A percentile compares a stretch with the other conserved stretches of the same genome.
Conservation (phyloP, 192 early-diverging fungal species). For the Spizellomyces punctatus region DNA sequence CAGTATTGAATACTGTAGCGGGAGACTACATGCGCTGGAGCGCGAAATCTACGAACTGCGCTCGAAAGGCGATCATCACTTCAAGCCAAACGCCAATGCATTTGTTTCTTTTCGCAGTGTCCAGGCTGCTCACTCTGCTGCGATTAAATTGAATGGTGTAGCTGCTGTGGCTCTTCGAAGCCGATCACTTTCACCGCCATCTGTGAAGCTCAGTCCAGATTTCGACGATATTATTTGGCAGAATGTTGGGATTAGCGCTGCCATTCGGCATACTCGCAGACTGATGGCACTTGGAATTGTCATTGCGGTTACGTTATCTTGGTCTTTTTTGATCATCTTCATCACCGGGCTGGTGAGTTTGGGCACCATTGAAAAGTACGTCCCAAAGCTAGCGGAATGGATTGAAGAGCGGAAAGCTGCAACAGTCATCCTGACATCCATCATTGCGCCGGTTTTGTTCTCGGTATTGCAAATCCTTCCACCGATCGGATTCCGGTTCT, state of each 20-base stretch:
- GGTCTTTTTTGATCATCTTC: constrained; percentile 31
- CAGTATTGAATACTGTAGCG: constrained; percentile 38
- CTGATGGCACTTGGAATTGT: constrained; percentile 37
- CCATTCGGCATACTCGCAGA: constrained; percentile 31
- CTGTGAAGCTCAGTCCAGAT: constrained; percentile 39
- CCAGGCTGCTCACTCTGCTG: constrained; percentile 32
- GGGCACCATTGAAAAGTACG: background rate
- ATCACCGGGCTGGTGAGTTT: constrained; percentile 32
- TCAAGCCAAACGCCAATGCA: constrained; percentile 34
- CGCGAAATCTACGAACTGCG: constrained; percentile 49
- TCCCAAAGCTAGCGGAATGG: constrained; percentile 20
- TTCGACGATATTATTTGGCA: constrained; percentile 57
- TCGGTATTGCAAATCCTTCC: constrained; percentile 40
- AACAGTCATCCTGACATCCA: constrained; percentile 33
- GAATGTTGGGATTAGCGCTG: constrained; percentile 38
- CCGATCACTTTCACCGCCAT: constrained; percentile 12
- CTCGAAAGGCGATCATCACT: constrained; percentile 30
- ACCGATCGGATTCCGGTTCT: constrained; percentile 37
- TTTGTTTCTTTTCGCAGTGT: constrained; percentile 45
- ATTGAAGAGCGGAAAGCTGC: constrained; percentile 19
- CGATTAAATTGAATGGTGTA: constrained; percentile 13
- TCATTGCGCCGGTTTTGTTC: constrained; percentile 37
- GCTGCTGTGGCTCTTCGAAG: constrained; percentile 10
- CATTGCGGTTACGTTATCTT: constrained; percentile 37
- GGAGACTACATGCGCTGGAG: constrained; percentile 39